phyloP scores from a whole-genome alignment of 306 rosid species.

The Acacia acuminata region DNA sequence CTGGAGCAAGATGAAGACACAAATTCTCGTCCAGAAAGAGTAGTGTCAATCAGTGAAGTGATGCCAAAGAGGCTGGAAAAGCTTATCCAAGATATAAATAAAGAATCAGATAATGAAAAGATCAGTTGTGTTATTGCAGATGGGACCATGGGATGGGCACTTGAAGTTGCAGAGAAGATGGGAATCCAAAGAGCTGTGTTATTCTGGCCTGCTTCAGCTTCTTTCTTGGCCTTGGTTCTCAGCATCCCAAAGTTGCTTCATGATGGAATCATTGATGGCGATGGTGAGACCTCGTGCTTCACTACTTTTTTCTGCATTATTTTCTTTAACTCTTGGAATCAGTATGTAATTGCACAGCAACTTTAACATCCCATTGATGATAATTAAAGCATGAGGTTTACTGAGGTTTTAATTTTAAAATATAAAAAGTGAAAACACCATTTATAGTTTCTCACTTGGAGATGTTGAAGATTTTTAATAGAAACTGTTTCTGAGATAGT shows the following conservation, averaged over 20 bases:
- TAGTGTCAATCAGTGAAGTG: slow-evolving; percentile 27
- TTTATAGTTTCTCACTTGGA: neutral
- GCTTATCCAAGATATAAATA: slow-evolving; percentile 44
- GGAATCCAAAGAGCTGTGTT: slow-evolving; percentile 30
- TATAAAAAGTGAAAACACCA: neutral
- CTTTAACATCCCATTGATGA: neutral
- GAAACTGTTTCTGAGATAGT: neutral
- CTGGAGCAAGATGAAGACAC: slow-evolving; percentile 43
- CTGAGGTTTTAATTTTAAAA: neutral
- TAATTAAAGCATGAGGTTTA: neutral
- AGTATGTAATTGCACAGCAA: neutral
- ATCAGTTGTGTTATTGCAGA: slow-evolving; percentile 30
- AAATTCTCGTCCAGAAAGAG: slow-evolving; percentile 31
- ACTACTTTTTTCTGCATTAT: neutral
- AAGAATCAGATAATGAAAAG: neutral
- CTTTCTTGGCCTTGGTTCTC: slow-evolving; percentile 31
- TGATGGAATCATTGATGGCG: slow-evolving; percentile 37
- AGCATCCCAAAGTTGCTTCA: slow-evolving; percentile 38
- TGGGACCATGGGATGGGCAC: slow-evolving; percentile 42
- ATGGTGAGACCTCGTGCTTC: slow-evolving; percentile 38
- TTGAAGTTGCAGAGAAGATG: slow-evolving; percentile 53
- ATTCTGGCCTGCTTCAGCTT: slow-evolving; percentile 55
- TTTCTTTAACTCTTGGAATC: neutral
- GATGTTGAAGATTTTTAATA: neutral
- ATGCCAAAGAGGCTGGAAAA: slow-evolving; percentile 51